Conservation (phyloP, 2,329 filamentous ascomycete genomes). For the Madurella fahalii region DNA sequence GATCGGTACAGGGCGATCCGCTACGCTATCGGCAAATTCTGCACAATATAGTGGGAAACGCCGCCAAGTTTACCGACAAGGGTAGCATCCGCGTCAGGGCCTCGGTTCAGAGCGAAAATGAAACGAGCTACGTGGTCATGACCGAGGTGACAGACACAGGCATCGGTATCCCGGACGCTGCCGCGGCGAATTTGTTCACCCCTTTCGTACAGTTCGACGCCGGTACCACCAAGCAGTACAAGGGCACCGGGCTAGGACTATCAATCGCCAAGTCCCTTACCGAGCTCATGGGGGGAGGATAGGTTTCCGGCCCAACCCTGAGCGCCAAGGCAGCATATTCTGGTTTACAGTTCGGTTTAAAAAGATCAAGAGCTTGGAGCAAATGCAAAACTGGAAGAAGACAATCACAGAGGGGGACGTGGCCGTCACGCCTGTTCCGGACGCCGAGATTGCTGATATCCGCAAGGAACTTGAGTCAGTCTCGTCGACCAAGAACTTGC, state of each 20-base stretch:
- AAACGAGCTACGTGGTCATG: conserved; percentile 42
- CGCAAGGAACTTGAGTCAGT: conserved; percentile 32
- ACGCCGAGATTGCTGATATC: conserved; percentile 6
- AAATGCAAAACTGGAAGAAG: conserved; percentile 28
- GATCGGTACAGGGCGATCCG: conserved; percentile 51
- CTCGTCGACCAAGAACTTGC: conserved; percentile 37
- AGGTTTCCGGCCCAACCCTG: conserved; percentile 40
- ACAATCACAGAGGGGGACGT: conserved; percentile 16
- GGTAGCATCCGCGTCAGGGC: conserved; percentile 47
- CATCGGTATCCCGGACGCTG: conserved; percentile 70
- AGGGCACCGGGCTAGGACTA: conserved; percentile 71
- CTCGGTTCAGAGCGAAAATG: conserved; percentile 38
- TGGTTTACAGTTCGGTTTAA: conserved; percentile 46
- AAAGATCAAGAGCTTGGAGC: conserved; percentile 32
- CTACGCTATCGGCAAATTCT: conserved; percentile 58
- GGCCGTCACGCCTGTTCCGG: background rate
- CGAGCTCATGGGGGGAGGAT: conserved; percentile 64
- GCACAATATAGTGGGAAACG: conserved; percentile 59
- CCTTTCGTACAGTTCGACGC: conserved; percentile 79
- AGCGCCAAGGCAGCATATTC: conserved; percentile 46
- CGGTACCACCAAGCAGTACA: conserved; percentile 73
- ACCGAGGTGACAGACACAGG: conserved; percentile 71
- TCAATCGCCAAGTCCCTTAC: conserved; percentile 79
- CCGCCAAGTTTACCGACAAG: conserved; percentile 57
- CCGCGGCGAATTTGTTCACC: conserved; percentile 56